Percentiles rank a stretch among this genome's conserved stretches.
These are phyloP conservation scores for Venturia asperata DNA, from an alignment of 2,329 filamentous ascomycete genomes.

Conservation along the genomic window DNA sequence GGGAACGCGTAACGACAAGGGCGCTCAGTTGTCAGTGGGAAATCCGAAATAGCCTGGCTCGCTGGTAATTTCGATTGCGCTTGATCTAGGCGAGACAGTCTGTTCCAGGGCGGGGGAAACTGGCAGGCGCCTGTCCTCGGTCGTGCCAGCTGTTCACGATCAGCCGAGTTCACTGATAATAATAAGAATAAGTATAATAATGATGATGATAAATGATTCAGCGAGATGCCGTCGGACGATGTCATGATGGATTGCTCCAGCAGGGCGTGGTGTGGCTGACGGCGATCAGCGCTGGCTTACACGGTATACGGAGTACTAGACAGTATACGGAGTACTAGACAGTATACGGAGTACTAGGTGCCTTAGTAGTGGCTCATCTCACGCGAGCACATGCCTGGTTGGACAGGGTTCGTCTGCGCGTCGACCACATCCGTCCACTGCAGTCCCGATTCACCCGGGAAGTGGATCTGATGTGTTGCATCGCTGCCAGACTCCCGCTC, in stretches of 20 bases:
- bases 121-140: background rate
- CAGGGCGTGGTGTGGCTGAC: background rate
- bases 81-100: background rate
- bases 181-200: too few species aligned
- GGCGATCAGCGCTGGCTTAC: background rate
- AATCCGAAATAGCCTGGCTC: background rate
- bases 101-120: background rate
- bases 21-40: background rate
- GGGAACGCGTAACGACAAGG: background rate
- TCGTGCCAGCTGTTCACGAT: too few species aligned
- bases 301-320: too few species aligned
- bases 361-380: too few species aligned
- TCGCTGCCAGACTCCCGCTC: background rate
- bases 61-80: background rate
- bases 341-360: too few species aligned
- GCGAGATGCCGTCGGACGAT: background rate
- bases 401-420: background rate
- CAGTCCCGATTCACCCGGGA: background rate
- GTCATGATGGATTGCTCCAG: background rate
- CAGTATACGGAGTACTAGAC: too few species aligned
- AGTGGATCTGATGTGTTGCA: background rate
- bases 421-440: background rate
- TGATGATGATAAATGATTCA: too few species aligned
- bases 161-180: too few species aligned
- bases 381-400: background rate